Base-by-base conservation (phyloP, 23 red algal genomes). In the Gracilaria domingensis region DNA sequence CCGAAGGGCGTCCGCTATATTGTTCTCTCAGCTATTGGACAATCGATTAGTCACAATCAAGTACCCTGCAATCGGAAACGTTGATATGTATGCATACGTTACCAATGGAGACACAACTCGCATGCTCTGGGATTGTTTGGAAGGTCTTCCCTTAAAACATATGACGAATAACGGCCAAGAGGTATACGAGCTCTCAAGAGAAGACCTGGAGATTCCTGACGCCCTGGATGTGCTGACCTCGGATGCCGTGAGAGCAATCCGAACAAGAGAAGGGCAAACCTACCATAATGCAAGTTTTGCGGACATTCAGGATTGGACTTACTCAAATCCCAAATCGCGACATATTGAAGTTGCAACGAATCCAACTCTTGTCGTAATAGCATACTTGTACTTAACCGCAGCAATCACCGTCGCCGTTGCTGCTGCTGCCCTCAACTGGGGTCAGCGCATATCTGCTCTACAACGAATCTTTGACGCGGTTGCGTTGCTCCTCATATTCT, bases 71-170 rank as follows among this genome's bases (percentile, higher is more conserved):
- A 42, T 77, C 9, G 72, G 72, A 45, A 77, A 77, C 39, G 38
- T 77, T 26, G 72, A 77, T 34, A 49, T 51, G 39, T 77, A 77
- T 77, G 72, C 72, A 25, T 77, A 77, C 50, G 72, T 77, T 24
- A 77, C 72, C 3, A 77, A 77, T 16, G 34, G 72, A 50, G 45
- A 77, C 39, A 77, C 72, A 24, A 21, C 72, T 9, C 38, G 45
- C 7, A 77, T 77, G 40, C 23, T 77, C 13, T 77, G 72, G 72
- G 72, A 77, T 25, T 77, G 72, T 51, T 14, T 77, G 25, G 38
- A 45, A 77, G 72, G 72, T 0, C 40, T 77, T 77, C 72, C 40
- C 12, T 6, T 77, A 5, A 5, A 77, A 30, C 6, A 77, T 18
- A 77, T 77, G 72, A 51, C 4, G 14, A 33, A 25, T 8, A 77